Percentiles rank a stretch among this genome's conserved stretches.
Evolutionary conservation across 306 rosid genomes (phyloP).

Genomic region (Crataegus laevigata): DNA sequence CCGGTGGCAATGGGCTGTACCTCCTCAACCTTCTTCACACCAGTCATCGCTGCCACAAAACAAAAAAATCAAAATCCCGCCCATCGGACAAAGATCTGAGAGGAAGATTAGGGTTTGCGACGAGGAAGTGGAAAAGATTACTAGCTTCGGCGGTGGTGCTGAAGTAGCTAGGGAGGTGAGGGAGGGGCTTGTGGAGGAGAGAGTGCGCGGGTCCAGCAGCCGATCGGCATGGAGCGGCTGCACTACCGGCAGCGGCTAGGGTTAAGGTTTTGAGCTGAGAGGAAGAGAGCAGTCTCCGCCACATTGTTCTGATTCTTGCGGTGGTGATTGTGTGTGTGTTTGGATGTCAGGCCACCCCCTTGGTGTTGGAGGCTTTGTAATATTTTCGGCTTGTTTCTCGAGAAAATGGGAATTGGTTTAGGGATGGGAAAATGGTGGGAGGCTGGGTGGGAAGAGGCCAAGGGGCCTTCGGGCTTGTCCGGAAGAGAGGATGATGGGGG

Average conservation of each 20-base stretch:
- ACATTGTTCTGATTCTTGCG: constrained; percentile 34
- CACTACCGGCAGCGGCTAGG: constrained; percentile 20
- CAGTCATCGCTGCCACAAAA: neutral
- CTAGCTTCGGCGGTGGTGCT: constrained; percentile 38
- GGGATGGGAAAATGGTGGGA: neutral
- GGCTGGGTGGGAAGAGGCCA: neutral
- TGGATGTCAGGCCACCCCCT: constrained; percentile 23
- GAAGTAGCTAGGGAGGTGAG: constrained; percentile 32
- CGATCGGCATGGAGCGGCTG: constrained; percentile 41
- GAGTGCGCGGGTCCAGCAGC: constrained; percentile 22
- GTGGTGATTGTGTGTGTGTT: neutral
- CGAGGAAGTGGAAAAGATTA: constrained; percentile 6
- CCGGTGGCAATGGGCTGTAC: constrained; percentile 92
- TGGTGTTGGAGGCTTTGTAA: neutral
- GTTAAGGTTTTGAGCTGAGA: constrained; percentile 58
- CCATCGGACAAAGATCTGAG: neutral
- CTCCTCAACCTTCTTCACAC: constrained; percentile 73
- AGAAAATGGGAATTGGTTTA: neutral
- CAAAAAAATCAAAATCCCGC: neutral
- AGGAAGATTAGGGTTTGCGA: neutral
- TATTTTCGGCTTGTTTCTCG: neutral
- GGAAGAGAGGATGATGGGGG: neutral
- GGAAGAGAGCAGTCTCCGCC: constrained; percentile 62
- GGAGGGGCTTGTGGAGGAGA: constrained; percentile 4
- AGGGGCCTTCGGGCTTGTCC: neutral